Percentiles rank a stretch among this genome's conserved stretches.
phyloP scores from a whole-genome alignment of 2,329 filamentous ascomycete genomes.

The Trichoderma sp. region DNA sequence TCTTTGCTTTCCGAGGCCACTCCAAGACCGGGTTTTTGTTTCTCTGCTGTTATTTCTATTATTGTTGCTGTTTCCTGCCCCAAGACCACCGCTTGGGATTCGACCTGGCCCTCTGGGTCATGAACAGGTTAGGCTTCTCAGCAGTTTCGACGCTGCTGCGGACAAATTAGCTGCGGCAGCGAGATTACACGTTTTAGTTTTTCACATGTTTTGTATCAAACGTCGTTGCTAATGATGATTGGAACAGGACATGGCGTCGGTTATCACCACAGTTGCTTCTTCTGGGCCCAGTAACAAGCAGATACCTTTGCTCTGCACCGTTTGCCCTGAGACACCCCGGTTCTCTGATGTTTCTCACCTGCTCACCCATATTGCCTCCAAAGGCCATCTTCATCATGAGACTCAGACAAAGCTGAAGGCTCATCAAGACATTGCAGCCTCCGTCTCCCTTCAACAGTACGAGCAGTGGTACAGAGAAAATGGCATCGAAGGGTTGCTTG shows the following conservation, averaged over 20 bases:
- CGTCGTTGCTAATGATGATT: conserved; percentile 17
- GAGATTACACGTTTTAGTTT: background rate
- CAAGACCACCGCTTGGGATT: conserved; percentile 14
- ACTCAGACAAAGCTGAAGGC: conserved; percentile 79
- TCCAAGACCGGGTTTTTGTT: conserved; percentile 14
- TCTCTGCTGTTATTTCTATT: conserved; percentile 28
- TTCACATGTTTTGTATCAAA: background rate
- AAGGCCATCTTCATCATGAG: conserved; percentile 83
- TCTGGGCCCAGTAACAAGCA: conserved; percentile 37
- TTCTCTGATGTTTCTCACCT: conserved; percentile 93
- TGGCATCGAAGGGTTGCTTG: conserved; percentile 72
- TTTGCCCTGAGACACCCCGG: conserved; percentile 76
- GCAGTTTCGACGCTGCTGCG: background rate
- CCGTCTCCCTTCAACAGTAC: conserved; percentile 66
- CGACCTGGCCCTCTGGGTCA: conserved; percentile 13
- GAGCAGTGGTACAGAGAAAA: conserved; percentile 77
- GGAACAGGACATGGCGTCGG: conserved; percentile 46
- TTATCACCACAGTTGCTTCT: conserved; percentile 32
- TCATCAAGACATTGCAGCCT: conserved; percentile 67
- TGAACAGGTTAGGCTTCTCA: conserved; percentile 25
- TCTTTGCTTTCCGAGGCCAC: conserved; percentile 33
- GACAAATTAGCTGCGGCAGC: background rate
- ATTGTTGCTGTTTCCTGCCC: conserved; percentile 33
- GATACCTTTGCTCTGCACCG: conserved; percentile 76
- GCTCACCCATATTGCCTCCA: conserved; percentile 89